Base-by-base conservation (phyloP, 805 yeast genomes). In the Candida tammaniensis region DNA sequence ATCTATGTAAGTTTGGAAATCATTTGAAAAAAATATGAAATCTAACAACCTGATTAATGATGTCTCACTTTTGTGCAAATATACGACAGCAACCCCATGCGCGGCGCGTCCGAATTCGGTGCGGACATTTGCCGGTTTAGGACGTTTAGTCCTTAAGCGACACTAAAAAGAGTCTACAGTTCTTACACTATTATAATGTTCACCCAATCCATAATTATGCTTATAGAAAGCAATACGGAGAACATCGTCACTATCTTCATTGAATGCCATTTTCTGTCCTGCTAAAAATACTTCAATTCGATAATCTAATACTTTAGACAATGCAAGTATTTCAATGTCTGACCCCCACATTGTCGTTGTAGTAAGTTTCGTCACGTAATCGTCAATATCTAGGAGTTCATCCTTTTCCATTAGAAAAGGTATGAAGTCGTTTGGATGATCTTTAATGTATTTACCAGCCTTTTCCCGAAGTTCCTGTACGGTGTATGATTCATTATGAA, bases 311-410 rank as follows among this genome's bases (percentile, higher is more conserved):
- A 75, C 76, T 39, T 77, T 71, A 1, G 94, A 72, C 25, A 89
- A 65, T 0, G 97, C 96, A 52, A 86, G 57, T 13, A 91, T 79
- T 63, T 91, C 98, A 66, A 87, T 67, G 49, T 93, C 97, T 7
- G 96, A 93, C 17, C 98, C 98, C 98, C 98, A 91, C 68, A 85
- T 76, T 0, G 95, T 80, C 0, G 96, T 86, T n/a, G 57, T 66
- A 39, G 74, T 83, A 38, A 91, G 69, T 42, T 80, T 82, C 3
- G 65, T 57, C 3, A 86, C 73, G 55, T 93, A 93, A 15, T 75
- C 76, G 24, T 74, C 80, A 18, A 89, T 59, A 43, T 84, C 83
- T 40, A 86, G 46, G 6, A 74, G 64, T 67, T 80, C 70, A 1
- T 89, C 82, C 10, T 62, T 66, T 46, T 87, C 96, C 50, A 87